A percentile compares a stretch with the other conserved stretches of the same genome.
Evolutionary conservation across 441 rosid genomes (phyloP).

Genomic region (Codiaeum variegatum): DNA sequence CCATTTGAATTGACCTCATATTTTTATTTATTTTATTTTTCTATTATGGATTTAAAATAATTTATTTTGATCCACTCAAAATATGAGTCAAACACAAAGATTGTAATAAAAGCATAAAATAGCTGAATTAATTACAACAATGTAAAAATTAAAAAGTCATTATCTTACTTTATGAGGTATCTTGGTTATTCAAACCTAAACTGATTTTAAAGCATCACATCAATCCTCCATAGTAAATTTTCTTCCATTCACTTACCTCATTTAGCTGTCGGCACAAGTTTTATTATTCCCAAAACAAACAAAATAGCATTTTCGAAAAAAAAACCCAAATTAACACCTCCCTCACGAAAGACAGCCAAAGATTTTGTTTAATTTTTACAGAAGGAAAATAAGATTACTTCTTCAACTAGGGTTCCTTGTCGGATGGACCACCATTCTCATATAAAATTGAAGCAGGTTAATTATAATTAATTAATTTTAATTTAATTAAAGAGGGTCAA

Average conservation of each 20-base stretch:
- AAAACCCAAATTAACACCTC: conserved; percentile 9
- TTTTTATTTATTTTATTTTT: too few relatives aligned
- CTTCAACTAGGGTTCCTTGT: conserved; percentile 52
- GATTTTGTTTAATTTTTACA: not conserved
- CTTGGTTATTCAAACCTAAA: conserved; percentile 39
- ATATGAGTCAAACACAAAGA: too few relatives aligned
- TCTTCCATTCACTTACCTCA: conserved; percentile 25
- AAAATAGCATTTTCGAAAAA: not conserved
- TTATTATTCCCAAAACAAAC: conserved; percentile 21
- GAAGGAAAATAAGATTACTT: conserved; percentile 38
- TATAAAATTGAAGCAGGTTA: conserved; percentile 28
- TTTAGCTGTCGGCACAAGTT: conserved; percentile 33
- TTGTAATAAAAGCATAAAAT: too few relatives aligned
- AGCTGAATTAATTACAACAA: not conserved
- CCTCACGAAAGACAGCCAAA: conserved; percentile 25
- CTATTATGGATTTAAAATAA: too few relatives aligned
- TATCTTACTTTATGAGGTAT: conserved; percentile 21
- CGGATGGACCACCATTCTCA: conserved; percentile 36
- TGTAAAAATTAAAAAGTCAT: not conserved
- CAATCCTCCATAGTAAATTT: not conserved
- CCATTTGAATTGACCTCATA: too few relatives aligned
- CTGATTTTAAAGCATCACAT: conserved; percentile 29
- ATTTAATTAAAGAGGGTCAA: conserved; percentile 25
- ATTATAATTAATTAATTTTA: not conserved
- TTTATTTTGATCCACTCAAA: too few relatives aligned